These are phyloP conservation scores for Paecilomyces formosus DNA, from an alignment of 2,329 filamentous ascomycete species.

Conservation along the genomic window DNA sequence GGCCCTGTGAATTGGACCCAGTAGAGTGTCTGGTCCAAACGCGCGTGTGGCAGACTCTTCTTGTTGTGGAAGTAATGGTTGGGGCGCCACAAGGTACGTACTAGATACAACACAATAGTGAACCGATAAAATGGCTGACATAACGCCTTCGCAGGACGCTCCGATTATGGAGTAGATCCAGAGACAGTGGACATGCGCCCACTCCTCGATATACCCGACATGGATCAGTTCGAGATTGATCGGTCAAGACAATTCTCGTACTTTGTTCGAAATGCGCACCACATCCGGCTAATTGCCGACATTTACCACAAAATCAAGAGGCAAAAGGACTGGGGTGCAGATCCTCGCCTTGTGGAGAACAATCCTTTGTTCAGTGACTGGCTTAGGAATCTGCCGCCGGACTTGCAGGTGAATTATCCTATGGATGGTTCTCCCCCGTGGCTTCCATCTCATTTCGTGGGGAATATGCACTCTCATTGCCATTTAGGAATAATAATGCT, in stretches of 20 bases:
- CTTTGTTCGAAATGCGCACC: slow-evolving; percentile 67
- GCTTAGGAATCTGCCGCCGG: slow-evolving; percentile 67
- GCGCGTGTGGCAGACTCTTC: slow-evolving; percentile 81
- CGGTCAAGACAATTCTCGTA: slow-evolving; percentile 80
- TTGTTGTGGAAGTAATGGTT: slow-evolving; percentile 84
- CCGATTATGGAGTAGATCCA: slow-evolving; percentile 66
- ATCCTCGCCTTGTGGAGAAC: slow-evolving; percentile 73
- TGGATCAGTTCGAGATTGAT: slow-evolving; percentile 68
- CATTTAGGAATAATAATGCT: slow-evolving; percentile 79
- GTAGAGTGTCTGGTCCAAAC: slow-evolving; percentile 78
- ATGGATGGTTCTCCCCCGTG: slow-evolving; percentile 72
- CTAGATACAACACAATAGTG: slow-evolving; percentile 1
- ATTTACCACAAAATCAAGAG: slow-evolving; percentile 67
- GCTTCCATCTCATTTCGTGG: slow-evolving; percentile 79
- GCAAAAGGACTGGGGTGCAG: slow-evolving; percentile 76
- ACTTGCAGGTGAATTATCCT: slow-evolving; percentile 71
- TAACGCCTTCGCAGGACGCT: slow-evolving; percentile 51
- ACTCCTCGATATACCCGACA: slow-evolving; percentile 54
- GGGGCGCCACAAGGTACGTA: slow-evolving; percentile 78
- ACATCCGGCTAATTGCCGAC: slow-evolving; percentile 69
- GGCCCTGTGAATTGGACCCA: slow-evolving; percentile 59
- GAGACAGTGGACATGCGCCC: slow-evolving; percentile 70
- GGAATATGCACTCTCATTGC: slow-evolving; percentile 84
- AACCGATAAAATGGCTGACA: slow-evolving; percentile 1
- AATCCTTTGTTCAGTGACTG: slow-evolving; percentile 71